phyloP scores from a whole-genome alignment of 768 basidiomycete species.

The Pisolithus sp. region DNA sequence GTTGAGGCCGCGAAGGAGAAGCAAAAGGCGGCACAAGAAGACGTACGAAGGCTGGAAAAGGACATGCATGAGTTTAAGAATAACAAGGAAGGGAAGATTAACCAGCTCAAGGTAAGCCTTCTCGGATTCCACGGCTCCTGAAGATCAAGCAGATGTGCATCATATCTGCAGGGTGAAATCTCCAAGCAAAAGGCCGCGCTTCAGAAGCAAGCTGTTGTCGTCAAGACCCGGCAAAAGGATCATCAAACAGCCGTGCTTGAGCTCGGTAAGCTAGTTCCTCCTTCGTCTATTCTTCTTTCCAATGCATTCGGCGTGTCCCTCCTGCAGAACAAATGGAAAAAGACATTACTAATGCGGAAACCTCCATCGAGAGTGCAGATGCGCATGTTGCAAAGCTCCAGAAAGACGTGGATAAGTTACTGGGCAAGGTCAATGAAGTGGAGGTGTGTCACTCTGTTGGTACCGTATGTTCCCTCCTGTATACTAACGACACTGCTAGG shows the following conservation, averaged over 20 bases:
- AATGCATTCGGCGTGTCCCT: background rate
- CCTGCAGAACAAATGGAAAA: conserved; percentile 24
- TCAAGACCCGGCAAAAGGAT: conserved; percentile 88
- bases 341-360: conserved; percentile 22
- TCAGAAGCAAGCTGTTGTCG: conserved; percentile 70
- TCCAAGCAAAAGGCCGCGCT: conserved; percentile 72
- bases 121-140: background rate
- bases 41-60: conserved; percentile 82
- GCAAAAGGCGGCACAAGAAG: conserved; percentile 68
- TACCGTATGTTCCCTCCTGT: background rate
- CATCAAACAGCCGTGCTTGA: conserved; percentile 83
- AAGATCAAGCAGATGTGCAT: background rate
- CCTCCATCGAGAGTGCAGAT: conserved; percentile 25
- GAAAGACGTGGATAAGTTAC: conserved; percentile 57
- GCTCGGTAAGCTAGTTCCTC: conserved; percentile 50
- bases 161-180: conserved; percentile 57
- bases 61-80: conserved; percentile 99
- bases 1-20: conserved; percentile 66
- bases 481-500: conserved; percentile 28
- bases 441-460: conserved; percentile 11
- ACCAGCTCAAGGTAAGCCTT: conserved; percentile 74
- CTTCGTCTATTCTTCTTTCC: background rate
- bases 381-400: conserved; percentile 47
- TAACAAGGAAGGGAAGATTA: conserved; percentile 96
- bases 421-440: conserved; percentile 36